These are phyloP conservation scores for Barnettozyma vustinii DNA, from an alignment of 805 yeast genomes.

Conservation along the genomic window DNA sequence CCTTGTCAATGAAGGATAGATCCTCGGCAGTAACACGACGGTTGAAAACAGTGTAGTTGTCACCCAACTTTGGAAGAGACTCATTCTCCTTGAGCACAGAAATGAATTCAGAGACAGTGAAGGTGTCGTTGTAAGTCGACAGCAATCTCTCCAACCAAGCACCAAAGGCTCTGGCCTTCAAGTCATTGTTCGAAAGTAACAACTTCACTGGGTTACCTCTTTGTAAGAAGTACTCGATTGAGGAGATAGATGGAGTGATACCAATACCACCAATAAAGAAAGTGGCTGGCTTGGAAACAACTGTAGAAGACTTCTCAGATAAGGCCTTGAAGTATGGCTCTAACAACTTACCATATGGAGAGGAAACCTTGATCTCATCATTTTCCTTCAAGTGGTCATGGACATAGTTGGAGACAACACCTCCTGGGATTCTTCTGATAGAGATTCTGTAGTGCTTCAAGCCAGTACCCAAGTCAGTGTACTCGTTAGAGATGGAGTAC, in stretches of 20 bases:
- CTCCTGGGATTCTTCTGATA: slow-evolving; percentile 44
- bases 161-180: slow-evolving; percentile 14
- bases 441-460: slow-evolving; percentile 47
- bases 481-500: slow-evolving; percentile 47
- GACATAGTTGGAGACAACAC: slow-evolving; percentile 45
- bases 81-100: neutral
- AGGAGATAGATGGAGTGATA: slow-evolving; percentile 57
- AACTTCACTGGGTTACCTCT: slow-evolving; percentile 14
- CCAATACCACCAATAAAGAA: slow-evolving; percentile 63
- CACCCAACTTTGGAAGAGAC: neutral
- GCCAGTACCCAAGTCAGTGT: slow-evolving; percentile 17
- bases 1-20: slow-evolving; percentile 6
- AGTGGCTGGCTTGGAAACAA: slow-evolving; percentile 26
- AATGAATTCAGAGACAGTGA: slow-evolving; percentile 14
- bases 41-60: slow-evolving; percentile 4
- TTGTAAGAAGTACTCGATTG: slow-evolving; percentile 32
- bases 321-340: slow-evolving; percentile 23
- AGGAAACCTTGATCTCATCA: slow-evolving; percentile 42
- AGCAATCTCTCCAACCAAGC: slow-evolving; percentile 10
- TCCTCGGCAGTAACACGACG: slow-evolving; percentile 9
- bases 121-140: slow-evolving; percentile 7
- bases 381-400: slow-evolving; percentile 45
- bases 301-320: slow-evolving; percentile 20
- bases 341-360: slow-evolving; percentile 55
- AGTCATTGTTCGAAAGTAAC: slow-evolving; percentile 12